Percentiles rank a stretch among this genome's conserved stretches.
Evolutionary conservation across 129 eudicot genomes (phyloP).

Genomic region (carrot (Daucus carota)): DNA sequence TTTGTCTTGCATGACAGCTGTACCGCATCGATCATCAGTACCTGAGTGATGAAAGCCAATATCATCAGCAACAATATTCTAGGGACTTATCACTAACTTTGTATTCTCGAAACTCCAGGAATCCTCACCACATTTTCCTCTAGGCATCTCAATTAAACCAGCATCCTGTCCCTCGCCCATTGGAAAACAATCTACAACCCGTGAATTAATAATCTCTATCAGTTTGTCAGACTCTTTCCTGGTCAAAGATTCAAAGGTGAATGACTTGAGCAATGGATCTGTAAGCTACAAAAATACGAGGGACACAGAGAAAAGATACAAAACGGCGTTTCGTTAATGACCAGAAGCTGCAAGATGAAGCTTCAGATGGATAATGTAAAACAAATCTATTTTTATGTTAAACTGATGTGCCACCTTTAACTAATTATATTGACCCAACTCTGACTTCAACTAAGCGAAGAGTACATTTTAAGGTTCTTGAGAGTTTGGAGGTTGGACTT

Average conservation of each 20-base stretch:
- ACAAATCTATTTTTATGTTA: neutral
- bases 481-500: neutral
- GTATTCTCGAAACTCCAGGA: neutral
- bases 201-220: slow-evolving; percentile 54
- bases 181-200: slow-evolving; percentile 39
- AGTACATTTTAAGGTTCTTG: neutral
- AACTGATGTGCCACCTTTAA: neutral
- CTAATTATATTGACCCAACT: neutral
- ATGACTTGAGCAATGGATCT: slow-evolving; percentile 13
- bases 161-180: slow-evolving; percentile 20
- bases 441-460: neutral
- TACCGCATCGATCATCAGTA: slow-evolving; percentile 31
- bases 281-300: neutral
- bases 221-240: slow-evolving; percentile 78
- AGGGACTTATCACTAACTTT: neutral
- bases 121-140: slow-evolving; percentile 17
- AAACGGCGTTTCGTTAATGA: neutral
- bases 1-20: slow-evolving; percentile 70
- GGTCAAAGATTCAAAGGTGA: slow-evolving; percentile 10
- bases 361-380: neutral
- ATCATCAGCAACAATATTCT: slow-evolving; percentile 4
- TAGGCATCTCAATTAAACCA: slow-evolving; percentile 21
- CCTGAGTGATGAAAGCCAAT: slow-evolving; percentile 26
- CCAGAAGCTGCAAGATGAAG: neutral
- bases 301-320: neutral